Conservation (phyloP, 441 rosid genomes). For the Adansonia gregorii region DNA sequence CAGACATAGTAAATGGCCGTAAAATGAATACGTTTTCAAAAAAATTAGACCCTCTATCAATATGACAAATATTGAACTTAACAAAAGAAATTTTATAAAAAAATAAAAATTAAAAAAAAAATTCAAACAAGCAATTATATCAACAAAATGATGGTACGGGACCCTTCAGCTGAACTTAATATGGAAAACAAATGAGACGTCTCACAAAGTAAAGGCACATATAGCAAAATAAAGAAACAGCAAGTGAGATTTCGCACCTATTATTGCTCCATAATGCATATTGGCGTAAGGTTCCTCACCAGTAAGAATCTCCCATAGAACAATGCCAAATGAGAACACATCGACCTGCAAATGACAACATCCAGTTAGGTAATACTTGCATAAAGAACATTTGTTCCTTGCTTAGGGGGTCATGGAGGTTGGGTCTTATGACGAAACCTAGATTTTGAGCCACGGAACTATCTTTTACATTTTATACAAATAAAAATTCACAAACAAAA, state of each 20-base stretch:
- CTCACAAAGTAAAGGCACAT: conserved; percentile 16
- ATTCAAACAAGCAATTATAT: too few relatives aligned
- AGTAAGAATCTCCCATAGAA: conserved; percentile 78
- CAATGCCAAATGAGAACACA: conserved; percentile 79
- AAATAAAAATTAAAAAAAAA: not conserved
- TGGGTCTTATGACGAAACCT: not conserved
- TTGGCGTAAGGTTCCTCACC: conserved; percentile 82
- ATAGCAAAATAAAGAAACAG: not conserved
- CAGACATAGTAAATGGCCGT: conserved; percentile 3
- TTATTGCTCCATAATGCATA: conserved; percentile 81
- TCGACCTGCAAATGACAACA: conserved; percentile 53
- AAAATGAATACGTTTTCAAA: not conserved
- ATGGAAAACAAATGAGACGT: not conserved
- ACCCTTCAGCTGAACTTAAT: not conserved
- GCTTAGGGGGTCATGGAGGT: conserved; percentile 4
- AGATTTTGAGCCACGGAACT: not conserved
- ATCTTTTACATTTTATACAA: not conserved
- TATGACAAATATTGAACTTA: not conserved
- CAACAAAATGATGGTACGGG: not conserved
- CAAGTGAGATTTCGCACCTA: conserved; percentile 46
- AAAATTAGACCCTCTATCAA: not conserved
- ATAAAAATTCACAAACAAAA: conserved; percentile 4
- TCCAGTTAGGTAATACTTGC: conserved; percentile 5
- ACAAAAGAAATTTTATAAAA: not conserved
- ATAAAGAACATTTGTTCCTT: conserved; percentile 26